These are phyloP conservation scores for Penicillium manginii DNA, from an alignment of 495 filamentous ascomycete species.

Conservation along the genomic window DNA sequence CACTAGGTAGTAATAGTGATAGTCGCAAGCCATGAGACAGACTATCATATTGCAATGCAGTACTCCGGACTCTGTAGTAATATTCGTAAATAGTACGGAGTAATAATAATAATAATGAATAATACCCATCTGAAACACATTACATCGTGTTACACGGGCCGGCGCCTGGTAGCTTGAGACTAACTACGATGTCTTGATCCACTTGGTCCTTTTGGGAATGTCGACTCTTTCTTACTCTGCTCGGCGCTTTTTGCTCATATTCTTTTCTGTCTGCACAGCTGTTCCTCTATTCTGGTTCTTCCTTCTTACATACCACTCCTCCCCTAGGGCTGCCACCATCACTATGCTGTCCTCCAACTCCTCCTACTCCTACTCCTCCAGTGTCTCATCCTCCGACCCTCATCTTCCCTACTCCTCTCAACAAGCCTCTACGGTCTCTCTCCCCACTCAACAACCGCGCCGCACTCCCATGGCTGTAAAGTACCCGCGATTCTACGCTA, in stretches of 20 bases:
- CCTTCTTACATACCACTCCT: conserved; percentile 18
- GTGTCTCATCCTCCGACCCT: conserved; percentile 34
- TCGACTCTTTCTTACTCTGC: not conserved
- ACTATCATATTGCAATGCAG: too few species aligned
- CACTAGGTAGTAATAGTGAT: too few species aligned
- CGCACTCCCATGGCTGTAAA: conserved; percentile 30
- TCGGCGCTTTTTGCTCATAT: not conserved
- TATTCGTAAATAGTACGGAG: not conserved
- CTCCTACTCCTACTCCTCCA: conserved; percentile 35
- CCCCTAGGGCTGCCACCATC: conserved; percentile 13
- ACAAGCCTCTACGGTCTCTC: conserved; percentile 34
- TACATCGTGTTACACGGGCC: conserved; percentile 36
- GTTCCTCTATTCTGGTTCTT: conserved; percentile 14
- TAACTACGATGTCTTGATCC: conserved; percentile 34
- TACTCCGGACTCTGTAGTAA: too few species aligned
- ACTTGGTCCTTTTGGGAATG: conserved; percentile 14
- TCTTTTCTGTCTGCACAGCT: conserved; percentile 22
- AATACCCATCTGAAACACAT: conserved; percentile 19
- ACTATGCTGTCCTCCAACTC: conserved; percentile 36
- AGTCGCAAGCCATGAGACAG: too few species aligned
- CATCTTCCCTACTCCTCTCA: conserved; percentile 35
- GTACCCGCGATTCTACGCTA: conserved; percentile 46
- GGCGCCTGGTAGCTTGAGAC: conserved; percentile 26
- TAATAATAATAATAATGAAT: not conserved
- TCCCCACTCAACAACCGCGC: conserved; percentile 26